Evolutionary conservation across 106 monocot species (phyloP).

Genomic region (Amphibolis antarctica): DNA sequence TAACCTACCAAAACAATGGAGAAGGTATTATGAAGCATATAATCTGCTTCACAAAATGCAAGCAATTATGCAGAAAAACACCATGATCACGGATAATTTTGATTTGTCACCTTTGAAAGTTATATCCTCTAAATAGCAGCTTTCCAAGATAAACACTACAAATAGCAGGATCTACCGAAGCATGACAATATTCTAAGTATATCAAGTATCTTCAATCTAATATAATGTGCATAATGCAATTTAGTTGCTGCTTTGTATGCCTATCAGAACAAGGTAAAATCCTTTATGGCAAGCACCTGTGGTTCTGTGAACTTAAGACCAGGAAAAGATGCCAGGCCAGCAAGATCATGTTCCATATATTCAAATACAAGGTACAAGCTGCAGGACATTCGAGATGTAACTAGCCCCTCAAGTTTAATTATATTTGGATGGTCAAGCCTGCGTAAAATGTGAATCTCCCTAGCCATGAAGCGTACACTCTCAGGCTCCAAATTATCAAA

Average conservation of each 20-base stretch:
- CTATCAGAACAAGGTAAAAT: neutral
- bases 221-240: too few relatives aligned
- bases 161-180: too few relatives aligned
- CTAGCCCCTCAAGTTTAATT: slow-evolving; percentile 43
- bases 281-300: slow-evolving; percentile 8
- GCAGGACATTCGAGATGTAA: slow-evolving; percentile 51
- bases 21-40: neutral
- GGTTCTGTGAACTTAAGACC: slow-evolving; percentile 25
- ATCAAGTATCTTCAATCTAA: too few relatives aligned
- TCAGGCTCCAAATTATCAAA: slow-evolving; percentile 56
- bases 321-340: slow-evolving; percentile 24
- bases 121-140: too few relatives aligned
- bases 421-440: slow-evolving; percentile 53
- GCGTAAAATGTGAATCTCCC: slow-evolving; percentile 55
- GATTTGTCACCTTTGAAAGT: too few relatives aligned
- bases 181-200: too few relatives aligned
- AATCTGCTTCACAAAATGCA: too few relatives aligned
- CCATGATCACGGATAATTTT: too few relatives aligned
- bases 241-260: too few relatives aligned
- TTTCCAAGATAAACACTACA: too few relatives aligned
- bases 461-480: slow-evolving; percentile 58
- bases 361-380: slow-evolving; percentile 39
- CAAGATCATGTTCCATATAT: slow-evolving; percentile 34
- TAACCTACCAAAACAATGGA: slow-evolving; percentile 5
- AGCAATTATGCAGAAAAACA: too few relatives aligned